A percentile compares a stretch with the other conserved stretches of the same genome.
Conservation (phyloP, 495 filamentous ascomycete species). For the Hypoxylon perforatum region DNA sequence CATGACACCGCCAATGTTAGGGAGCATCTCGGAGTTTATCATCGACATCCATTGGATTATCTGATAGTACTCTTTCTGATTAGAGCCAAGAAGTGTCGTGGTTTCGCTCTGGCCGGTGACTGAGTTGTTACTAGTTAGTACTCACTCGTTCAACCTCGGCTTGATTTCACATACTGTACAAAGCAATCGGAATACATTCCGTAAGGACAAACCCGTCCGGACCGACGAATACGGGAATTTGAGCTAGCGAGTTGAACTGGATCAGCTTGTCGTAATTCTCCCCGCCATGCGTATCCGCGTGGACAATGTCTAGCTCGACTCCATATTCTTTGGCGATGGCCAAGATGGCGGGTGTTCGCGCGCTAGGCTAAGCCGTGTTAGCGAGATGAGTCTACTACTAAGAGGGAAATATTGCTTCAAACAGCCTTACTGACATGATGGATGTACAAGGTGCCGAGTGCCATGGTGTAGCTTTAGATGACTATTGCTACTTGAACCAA, state of each 20-base stretch:
- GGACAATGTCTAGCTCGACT: neutral
- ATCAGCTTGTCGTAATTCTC: slow-evolving; percentile 1
- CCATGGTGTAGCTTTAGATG: slow-evolving; percentile 1
- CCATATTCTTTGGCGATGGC: neutral
- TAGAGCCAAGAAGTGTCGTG: slow-evolving; percentile 10
- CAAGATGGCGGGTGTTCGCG: neutral
- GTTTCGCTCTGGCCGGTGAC: slow-evolving; percentile 9
- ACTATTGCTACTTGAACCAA: neutral
- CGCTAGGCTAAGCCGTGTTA: neutral
- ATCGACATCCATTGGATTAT: slow-evolving; percentile 20
- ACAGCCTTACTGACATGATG: slow-evolving; percentile 1
- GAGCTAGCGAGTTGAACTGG: slow-evolving; percentile 23
- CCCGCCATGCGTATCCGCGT: neutral
- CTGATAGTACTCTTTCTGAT: neutral
- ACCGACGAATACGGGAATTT: slow-evolving; percentile 16
- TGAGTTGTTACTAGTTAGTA: slow-evolving; percentile 2
- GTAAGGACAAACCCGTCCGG: slow-evolving; percentile 17
- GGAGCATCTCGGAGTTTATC: slow-evolving; percentile 11
- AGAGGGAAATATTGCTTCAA: neutral
- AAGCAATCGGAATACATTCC: slow-evolving; percentile 18
- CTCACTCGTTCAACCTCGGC: neutral
- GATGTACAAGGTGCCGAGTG: slow-evolving; percentile 16
- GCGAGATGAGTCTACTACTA: neutral
- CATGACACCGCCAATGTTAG: slow-evolving; percentile 6
- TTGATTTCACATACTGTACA: slow-evolving; percentile 7